phyloP scores from a whole-genome alignment of 1,139 yeast genomes.

The Geotrichum restrictum region DNA sequence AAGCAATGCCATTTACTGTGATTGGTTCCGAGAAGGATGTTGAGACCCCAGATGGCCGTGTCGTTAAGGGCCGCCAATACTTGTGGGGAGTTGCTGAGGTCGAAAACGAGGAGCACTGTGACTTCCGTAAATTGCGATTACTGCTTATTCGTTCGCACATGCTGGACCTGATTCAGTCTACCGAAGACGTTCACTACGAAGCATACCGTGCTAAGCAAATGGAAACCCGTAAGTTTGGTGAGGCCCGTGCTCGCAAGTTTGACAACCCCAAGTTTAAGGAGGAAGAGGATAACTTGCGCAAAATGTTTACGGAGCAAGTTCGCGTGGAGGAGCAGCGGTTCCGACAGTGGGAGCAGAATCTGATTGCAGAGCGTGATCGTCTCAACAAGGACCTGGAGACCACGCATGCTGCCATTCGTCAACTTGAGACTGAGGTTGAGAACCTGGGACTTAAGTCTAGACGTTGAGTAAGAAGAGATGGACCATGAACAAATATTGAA shows the following conservation, averaged over 20 bases:
- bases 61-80: slow-evolving; percentile 86
- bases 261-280: slow-evolving; percentile 93
- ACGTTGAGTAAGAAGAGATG: not conserved
- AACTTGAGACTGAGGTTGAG: slow-evolving; percentile 37
- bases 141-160: slow-evolving; percentile 85
- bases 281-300: slow-evolving; percentile 91
- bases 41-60: slow-evolving; percentile 69
- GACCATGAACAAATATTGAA: not conserved
- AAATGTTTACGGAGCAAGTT: slow-evolving; percentile 96
- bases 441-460: slow-evolving; percentile 25
- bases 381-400: slow-evolving; percentile 91
- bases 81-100: slow-evolving; percentile 98
- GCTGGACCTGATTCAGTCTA: slow-evolving; percentile 81
- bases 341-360: slow-evolving; percentile 97
- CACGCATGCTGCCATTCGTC: slow-evolving; percentile 52
- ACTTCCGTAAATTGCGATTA: slow-evolving; percentile 86
- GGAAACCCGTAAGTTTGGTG: slow-evolving; percentile 55
- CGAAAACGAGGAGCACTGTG: slow-evolving; percentile 93
- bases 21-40: slow-evolving; percentile 88
- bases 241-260: slow-evolving; percentile 42
- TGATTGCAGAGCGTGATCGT: slow-evolving; percentile 90
- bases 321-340: slow-evolving; percentile 95
- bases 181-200: slow-evolving; percentile 92
- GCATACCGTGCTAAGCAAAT: slow-evolving; percentile 79
- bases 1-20: slow-evolving; percentile 90